phyloP scores from a whole-genome alignment of 148 eudicot species.

The Fallopia convolvulus region DNA sequence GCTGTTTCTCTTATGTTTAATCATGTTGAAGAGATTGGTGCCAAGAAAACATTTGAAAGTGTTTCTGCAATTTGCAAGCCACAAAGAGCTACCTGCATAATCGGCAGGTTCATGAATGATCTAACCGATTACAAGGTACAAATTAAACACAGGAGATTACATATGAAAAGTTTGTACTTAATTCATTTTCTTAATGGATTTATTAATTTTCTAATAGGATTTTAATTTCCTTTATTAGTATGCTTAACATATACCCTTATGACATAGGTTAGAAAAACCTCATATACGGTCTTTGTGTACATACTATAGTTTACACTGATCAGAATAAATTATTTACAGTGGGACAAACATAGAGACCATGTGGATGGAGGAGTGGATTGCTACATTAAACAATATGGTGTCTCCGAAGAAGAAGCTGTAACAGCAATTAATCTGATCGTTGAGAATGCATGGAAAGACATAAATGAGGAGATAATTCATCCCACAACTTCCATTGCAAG shows the following conservation, averaged over 20 bases:
- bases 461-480: not conserved
- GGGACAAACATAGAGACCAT: not conserved
- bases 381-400: not conserved
- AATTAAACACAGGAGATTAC: no score
- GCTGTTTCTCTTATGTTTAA: not conserved
- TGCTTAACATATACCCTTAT: no score
- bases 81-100: not conserved
- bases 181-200: no score
- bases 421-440: not conserved
- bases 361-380: not conserved
- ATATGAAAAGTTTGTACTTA: no score
- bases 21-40: not conserved
- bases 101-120: not conserved
- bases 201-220: no score
- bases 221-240: no score
- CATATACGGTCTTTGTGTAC: no score
- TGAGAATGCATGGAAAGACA: constrained; percentile 6
- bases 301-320: no score
- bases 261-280: no score
- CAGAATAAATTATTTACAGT: not conserved
- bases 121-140: not conserved
- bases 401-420: not conserved
- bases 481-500: not conserved
- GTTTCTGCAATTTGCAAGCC: not conserved
- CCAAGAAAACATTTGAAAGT: not conserved